These are phyloP conservation scores for Emmonsiellopsis sp. DNA, from an alignment of 2,329 filamentous ascomycete genomes.

Conservation along the genomic window DNA sequence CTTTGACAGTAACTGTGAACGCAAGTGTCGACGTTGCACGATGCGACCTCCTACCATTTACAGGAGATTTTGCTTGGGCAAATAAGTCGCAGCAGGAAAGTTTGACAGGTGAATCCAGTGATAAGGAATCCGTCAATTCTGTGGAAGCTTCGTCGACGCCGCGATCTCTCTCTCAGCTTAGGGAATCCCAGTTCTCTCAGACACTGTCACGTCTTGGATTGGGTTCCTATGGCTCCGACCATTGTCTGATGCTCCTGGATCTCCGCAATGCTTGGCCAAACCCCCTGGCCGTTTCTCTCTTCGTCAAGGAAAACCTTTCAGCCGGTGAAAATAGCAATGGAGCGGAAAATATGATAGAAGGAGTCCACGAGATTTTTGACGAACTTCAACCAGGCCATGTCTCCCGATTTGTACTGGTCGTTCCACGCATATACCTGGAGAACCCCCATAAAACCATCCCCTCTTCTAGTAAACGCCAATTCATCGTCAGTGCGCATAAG, in stretches of 20 bases:
- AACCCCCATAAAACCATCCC: slow-evolving; percentile 71
- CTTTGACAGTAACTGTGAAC: slow-evolving; percentile 83
- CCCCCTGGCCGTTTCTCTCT: slow-evolving; percentile 59
- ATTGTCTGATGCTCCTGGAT: slow-evolving; percentile 74
- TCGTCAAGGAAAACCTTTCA: slow-evolving; percentile 29
- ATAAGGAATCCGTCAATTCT: slow-evolving; percentile 6
- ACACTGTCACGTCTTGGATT: slow-evolving; percentile 35
- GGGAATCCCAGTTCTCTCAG: slow-evolving; percentile 36
- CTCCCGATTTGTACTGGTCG: slow-evolving; percentile 64
- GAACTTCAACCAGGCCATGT: slow-evolving; percentile 52
- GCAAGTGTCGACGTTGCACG: slow-evolving; percentile 75
- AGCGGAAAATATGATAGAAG: slow-evolving; percentile 19
- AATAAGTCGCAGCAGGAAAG: slow-evolving; percentile 19
- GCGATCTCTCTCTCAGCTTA: slow-evolving; percentile 14
- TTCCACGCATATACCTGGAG: slow-evolving; percentile 67
- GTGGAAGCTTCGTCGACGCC: background rate
- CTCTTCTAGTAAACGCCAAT: slow-evolving; percentile 80
- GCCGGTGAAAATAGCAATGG: slow-evolving; percentile 8
- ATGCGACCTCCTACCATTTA: slow-evolving; percentile 69
- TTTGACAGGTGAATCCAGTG: background rate
- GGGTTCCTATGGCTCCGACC: slow-evolving; percentile 44
- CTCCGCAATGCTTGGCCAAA: slow-evolving; percentile 85
- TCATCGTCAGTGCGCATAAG: slow-evolving; percentile 74
- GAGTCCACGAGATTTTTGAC: slow-evolving; percentile 30
- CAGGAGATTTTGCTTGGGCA: slow-evolving; percentile 59